Evolutionary conservation across 163 green algal genomes (phyloP).

Genomic region (Scenedesmus sp.): DNA sequence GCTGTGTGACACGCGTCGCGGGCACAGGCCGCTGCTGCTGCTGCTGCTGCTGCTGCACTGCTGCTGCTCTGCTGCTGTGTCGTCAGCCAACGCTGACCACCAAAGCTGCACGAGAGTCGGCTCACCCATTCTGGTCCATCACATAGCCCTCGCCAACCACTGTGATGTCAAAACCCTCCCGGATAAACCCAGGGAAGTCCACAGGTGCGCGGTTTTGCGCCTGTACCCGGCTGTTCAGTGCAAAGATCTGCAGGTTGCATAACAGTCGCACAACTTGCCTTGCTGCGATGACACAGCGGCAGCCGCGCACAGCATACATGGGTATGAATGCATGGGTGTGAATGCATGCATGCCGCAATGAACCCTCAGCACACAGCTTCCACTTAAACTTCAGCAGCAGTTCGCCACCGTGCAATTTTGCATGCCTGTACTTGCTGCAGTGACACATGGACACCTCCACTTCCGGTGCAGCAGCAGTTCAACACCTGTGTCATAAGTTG

Average conservation of each 20-base stretch:
- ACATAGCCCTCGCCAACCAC: constrained; percentile 81
- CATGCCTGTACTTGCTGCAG: no score
- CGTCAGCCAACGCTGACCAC: no score
- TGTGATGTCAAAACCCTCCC: constrained; percentile 93
- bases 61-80: not conserved
- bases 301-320: no score
- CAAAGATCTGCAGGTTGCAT: constrained; percentile 79
- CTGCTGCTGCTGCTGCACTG: not conserved
- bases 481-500: no score
- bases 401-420: no score
- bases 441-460: no score
- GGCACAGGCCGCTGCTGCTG: not conserved
- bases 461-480: no score
- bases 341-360: not conserved
- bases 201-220: constrained; percentile 89
- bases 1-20: not conserved
- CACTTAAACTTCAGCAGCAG: no score
- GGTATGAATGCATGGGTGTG: not conserved
- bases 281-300: not conserved
- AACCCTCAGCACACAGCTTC: not conserved
- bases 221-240: constrained; percentile 91
- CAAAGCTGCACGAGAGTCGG: no score
- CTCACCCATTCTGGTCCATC: constrained; percentile 26
- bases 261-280: not conserved
- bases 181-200: constrained; percentile 94